phyloP scores from a whole-genome alignment of 148 eudicot genomes.

The Suaeda aralocaspica region DNA sequence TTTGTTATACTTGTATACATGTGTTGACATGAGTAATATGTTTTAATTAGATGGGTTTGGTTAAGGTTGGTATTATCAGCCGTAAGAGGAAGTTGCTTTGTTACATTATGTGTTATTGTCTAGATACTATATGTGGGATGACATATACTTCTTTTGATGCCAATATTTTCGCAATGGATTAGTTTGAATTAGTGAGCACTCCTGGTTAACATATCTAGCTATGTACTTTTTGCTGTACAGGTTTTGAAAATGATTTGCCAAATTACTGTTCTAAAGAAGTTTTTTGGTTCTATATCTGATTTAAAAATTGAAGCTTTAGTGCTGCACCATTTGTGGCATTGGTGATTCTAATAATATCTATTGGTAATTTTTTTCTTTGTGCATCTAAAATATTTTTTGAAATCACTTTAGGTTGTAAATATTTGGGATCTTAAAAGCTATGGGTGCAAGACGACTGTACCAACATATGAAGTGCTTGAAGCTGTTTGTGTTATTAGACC shows the following conservation, averaged over 20 bases:
- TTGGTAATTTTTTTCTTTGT: not conserved
- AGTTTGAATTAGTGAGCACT: not conserved
- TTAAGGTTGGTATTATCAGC: too few relatives aligned
- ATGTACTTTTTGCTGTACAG: not conserved
- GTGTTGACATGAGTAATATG: too few relatives aligned
- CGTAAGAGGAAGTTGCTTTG: too few relatives aligned
- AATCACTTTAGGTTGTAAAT: constrained; percentile 68
- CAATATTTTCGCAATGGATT: not conserved
- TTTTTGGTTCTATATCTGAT: not conserved
- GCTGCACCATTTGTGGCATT: not conserved
- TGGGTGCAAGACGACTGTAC: constrained; percentile 51
- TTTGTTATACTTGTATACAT: too few relatives aligned
- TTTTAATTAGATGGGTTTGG: too few relatives aligned
- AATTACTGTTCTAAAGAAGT: not conserved
- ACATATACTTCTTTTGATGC: not conserved
- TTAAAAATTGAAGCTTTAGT: not conserved
- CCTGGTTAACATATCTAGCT: not conserved
- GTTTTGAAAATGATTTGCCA: not conserved
- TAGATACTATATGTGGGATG: too few relatives aligned
- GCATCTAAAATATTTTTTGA: not conserved
- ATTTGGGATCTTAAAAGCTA: constrained; percentile 84
- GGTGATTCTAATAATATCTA: not conserved
- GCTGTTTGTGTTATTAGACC: constrained; percentile 61
- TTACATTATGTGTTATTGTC: too few relatives aligned
- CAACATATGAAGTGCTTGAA: constrained; percentile 77